Percentiles rank a stretch among this genome's conserved stretches.
phyloP scores from a whole-genome alignment of 2,329 filamentous ascomycete genomes.

The Fusarium nelsonii region DNA sequence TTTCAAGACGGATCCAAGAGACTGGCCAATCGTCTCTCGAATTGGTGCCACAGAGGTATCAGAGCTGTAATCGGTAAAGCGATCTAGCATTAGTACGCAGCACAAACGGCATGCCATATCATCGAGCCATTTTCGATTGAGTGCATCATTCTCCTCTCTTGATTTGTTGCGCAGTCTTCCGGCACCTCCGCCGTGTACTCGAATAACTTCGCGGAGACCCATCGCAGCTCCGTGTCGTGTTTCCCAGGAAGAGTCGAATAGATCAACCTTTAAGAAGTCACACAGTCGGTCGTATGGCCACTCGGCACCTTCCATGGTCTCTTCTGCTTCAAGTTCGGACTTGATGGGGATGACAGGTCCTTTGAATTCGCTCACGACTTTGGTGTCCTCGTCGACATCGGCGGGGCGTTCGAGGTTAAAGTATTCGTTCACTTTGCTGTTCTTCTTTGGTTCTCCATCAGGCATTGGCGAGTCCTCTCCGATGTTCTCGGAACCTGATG shows the following conservation, averaged over 20 bases:
- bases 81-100: slow-evolving; percentile 96
- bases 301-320: slow-evolving; percentile 80
- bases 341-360: slow-evolving; percentile 84
- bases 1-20: slow-evolving; percentile 87
- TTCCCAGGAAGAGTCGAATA: slow-evolving; percentile 96
- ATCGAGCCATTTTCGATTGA: slow-evolving; percentile 90
- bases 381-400: slow-evolving; percentile 87
- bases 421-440: slow-evolving; percentile 80
- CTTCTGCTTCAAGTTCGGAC: slow-evolving; percentile 83
- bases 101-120: slow-evolving; percentile 95
- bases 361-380: slow-evolving; percentile 96
- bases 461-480: slow-evolving; percentile 69
- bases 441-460: slow-evolving; percentile 68
- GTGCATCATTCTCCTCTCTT: slow-evolving; percentile 77
- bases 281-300: slow-evolving; percentile 97
- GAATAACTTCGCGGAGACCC: slow-evolving; percentile 89
- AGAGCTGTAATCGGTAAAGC: slow-evolving; percentile 97
- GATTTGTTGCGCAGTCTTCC: slow-evolving; percentile 80
- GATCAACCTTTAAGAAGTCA: slow-evolving; percentile 91
- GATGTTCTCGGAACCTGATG: slow-evolving; percentile 70
- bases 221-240: slow-evolving; percentile 96
- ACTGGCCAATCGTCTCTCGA: slow-evolving; percentile 93
- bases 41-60: slow-evolving; percentile 98
- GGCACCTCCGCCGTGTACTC: slow-evolving; percentile 90
- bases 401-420: slow-evolving; percentile 86